Evolutionary conservation across 2,329 filamentous ascomycete species (phyloP).

Genomic region (Mollisiaceae sp.): DNA sequence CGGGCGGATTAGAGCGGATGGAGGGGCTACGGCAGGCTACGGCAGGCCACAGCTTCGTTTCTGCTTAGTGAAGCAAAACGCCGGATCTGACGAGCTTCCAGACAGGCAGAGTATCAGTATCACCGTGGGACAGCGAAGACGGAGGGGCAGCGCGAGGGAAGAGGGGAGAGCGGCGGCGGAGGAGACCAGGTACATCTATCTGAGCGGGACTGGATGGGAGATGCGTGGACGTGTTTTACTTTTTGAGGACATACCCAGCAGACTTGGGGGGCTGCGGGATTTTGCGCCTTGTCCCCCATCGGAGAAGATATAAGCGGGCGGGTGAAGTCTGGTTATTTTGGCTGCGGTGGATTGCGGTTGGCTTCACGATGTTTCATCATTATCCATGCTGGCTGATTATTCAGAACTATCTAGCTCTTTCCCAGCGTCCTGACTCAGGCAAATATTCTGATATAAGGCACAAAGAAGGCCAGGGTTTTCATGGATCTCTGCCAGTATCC

Average conservation of each 20-base stretch:
- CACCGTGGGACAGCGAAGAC: slow-evolving; percentile 17
- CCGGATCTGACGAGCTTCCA: slow-evolving; percentile 18
- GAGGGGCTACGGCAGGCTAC: slow-evolving; percentile 14
- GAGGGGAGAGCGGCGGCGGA: too few species aligned
- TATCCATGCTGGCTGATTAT: slow-evolving; percentile 20
- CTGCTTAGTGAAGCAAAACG: slow-evolving; percentile 19
- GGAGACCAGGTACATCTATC: not conserved
- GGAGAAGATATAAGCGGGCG: not conserved
- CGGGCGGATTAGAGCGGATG: slow-evolving; percentile 17
- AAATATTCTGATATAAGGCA: not conserved
- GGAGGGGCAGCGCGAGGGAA: too few species aligned
- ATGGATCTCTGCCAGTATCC: not conserved
- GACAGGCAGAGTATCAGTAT: slow-evolving; percentile 24
- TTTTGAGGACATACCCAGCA: not conserved
- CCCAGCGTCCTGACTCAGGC: not conserved
- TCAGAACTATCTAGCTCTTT: slow-evolving; percentile 4
- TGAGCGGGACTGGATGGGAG: slow-evolving; percentile 8
- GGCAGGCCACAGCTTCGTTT: not conserved
- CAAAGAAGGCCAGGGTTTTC: not conserved
- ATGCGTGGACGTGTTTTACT: slow-evolving; percentile 8
- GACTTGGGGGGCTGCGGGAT: not conserved
- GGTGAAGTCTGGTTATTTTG: not conserved
- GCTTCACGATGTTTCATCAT: slow-evolving; percentile 14
- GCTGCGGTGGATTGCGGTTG: not conserved
- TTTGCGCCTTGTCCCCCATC: not conserved